Percentiles rank a stretch among this genome's conserved stretches.
These are phyloP conservation scores for Phalaenopsis hybrid DNA, from an alignment of 116 monocot genomes.

Conservation along the genomic window DNA sequence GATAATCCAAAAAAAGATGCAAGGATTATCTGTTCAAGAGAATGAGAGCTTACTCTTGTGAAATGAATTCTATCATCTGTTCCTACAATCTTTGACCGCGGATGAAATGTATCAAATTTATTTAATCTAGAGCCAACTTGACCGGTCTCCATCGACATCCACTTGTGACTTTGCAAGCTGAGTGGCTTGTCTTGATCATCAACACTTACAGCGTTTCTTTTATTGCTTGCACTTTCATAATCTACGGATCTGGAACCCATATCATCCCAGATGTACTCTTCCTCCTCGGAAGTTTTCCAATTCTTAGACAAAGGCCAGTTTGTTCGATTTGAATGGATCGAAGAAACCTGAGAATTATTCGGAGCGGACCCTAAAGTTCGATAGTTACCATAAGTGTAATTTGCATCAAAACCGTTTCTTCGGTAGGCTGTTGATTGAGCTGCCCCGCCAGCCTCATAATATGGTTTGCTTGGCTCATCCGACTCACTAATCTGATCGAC, in stretches of 20 bases:
- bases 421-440: conserved; percentile 19
- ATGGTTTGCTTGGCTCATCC: conserved; percentile 37
- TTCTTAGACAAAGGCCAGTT: conserved; percentile 29
- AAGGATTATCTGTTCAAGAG: background rate
- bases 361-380: conserved; percentile 25
- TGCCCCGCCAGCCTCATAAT: conserved; percentile 24
- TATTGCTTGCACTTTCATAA: conserved; percentile 25
- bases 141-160: conserved; percentile 25
- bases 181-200: conserved; percentile 32
- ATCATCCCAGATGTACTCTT: conserved; percentile 94
- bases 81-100: conserved; percentile 17
- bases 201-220: conserved; percentile 25
- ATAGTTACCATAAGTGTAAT: conserved; percentile 27
- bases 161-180: conserved; percentile 34
- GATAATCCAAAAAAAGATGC: background rate
- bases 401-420: conserved; percentile 46
- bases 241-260: conserved; percentile 39
- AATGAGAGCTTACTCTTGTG: conserved; percentile 27
- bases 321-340: conserved; percentile 29
- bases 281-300: conserved; percentile 97
- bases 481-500: conserved; percentile 17
- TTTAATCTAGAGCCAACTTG: conserved; percentile 20
- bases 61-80: conserved; percentile 35
- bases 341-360: conserved; percentile 21
- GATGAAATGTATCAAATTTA: conserved; percentile 29